Base-by-base conservation (phyloP, 805 yeast genomes). In the Wickerhamiella galacta region DNA sequence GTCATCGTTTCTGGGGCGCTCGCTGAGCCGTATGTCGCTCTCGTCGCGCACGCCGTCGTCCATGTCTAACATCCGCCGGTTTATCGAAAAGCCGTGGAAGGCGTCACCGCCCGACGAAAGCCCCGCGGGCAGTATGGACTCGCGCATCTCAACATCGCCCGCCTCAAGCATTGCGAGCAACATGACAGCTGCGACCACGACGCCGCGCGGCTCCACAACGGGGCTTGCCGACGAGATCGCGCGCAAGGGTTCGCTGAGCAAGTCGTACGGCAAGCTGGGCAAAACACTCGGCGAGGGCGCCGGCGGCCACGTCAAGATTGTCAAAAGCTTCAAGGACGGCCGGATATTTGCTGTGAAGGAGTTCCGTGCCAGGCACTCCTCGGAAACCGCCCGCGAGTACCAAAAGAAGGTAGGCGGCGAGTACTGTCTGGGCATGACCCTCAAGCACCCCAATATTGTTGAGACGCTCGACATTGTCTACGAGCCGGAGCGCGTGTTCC, bases 221-320 rank as follows among this genome's bases (percentile, higher is more conserved):
- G 20, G 28, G 17, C 18, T 33, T 4, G 33, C 39, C n/a, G 20
- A 37, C 15, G 20, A 30, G 12, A 18, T 38, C n/a, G 26, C 43
- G 6, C 32, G 31, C 18, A 20, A 22, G 18, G 34, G 36, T 24
- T 29, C 34, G 11, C 39, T 46, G 31, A 70, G 77, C 25, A 81
- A 76, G 48, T 61, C 83, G 43, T 83, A 82, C 53, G 70, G 76
- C 32, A 78, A 75, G 51, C 73, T 77, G 34, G 93, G 93, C 33
- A 87, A 82, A 40, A 78, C 70, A 37, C 63, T 85, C 30, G 95
- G 95, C 35, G 90, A 90, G 15, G 95, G 95, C 34, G 95, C 95
- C 2, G 95, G 95, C 31, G 95, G 95, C 3, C 68, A 76, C 11
- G 95, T 85, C 21, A 72, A 73, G 46, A 61, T 83, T 31, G 75